These are phyloP conservation scores for Vaccinium myrtillus DNA, from an alignment of 148 eudicot species.

Conservation along the genomic window DNA sequence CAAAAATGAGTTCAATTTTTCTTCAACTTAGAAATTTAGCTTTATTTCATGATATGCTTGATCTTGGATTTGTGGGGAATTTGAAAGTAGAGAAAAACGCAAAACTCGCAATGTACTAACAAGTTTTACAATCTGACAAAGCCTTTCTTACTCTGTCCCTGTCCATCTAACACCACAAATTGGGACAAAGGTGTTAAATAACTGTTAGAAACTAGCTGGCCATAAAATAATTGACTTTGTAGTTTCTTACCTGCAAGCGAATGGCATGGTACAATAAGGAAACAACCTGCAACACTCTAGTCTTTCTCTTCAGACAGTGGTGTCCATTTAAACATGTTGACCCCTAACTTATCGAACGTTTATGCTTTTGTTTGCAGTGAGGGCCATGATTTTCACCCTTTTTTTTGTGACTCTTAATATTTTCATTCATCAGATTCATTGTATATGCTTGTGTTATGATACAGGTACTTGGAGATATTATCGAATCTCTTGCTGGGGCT, in stretches of 20 bases:
- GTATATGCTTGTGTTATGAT: not conserved
- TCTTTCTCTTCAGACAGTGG: not conserved
- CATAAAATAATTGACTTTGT: not conserved
- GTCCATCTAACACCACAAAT: not conserved
- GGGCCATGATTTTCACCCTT: not conserved
- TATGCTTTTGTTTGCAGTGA: not conserved
- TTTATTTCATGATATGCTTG: not conserved
- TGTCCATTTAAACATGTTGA: not conserved
- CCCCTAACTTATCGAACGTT: not conserved
- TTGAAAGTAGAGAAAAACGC: not conserved
- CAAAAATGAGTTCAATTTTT: not conserved
- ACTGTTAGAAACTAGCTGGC: not conserved
- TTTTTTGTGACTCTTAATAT: not conserved
- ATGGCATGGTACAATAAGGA: not conserved
- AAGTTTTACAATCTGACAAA: not conserved
- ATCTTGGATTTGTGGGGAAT: not conserved
- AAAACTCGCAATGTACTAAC: not conserved
- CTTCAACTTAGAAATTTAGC: not conserved
- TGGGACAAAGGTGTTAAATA: not conserved
- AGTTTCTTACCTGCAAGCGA: not conserved
- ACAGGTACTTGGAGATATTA: conserved; percentile 82
- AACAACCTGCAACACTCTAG: not conserved
- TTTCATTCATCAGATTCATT: not conserved
- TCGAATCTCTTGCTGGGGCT: conserved; percentile 93
- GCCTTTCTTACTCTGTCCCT: not conserved